Conservation (phyloP, 371 early-diverging fungal genomes). For the Syncephalis fuscata region DNA sequence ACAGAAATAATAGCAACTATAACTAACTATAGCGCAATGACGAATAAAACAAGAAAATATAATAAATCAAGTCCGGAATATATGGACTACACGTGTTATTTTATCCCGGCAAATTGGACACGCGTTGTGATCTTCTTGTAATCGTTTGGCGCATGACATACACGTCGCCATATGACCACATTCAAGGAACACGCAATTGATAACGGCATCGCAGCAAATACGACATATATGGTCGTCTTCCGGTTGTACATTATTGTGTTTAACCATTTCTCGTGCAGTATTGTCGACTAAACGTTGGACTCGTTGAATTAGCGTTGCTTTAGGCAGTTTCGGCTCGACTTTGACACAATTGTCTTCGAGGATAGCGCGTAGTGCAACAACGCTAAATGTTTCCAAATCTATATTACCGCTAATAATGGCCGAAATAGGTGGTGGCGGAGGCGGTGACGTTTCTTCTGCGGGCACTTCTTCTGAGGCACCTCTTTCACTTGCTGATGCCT, state of each 20-base stretch:
- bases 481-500: not conserved
- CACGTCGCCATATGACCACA: slow-evolving; percentile 36
- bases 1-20: too few species aligned
- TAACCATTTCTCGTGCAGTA: slow-evolving; percentile 10
- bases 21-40: too few species aligned
- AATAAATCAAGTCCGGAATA: slow-evolving; percentile 23
- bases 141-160: slow-evolving; percentile 35
- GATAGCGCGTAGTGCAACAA: slow-evolving; percentile 26
- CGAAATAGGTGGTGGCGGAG: slow-evolving; percentile 9
- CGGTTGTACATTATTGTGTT: slow-evolving; percentile 1
- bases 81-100: slow-evolving; percentile 26
- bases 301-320: slow-evolving; percentile 24
- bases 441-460: slow-evolving; percentile 1
- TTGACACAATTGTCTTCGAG: slow-evolving; percentile 28
- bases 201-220: slow-evolving; percentile 36
- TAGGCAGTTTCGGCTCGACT: slow-evolving; percentile 24
- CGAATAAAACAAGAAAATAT: too few species aligned
- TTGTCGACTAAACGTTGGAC: slow-evolving; percentile 25
- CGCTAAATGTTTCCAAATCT: slow-evolving; percentile 24
- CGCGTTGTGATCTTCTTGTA: slow-evolving; percentile 27
- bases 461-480: not conserved
- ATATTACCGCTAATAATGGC: slow-evolving; percentile 17
- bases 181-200: slow-evolving; percentile 38
- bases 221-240: slow-evolving; percentile 26
- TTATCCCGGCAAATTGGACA: slow-evolving; percentile 45